Percentiles rank a stretch among this genome's conserved stretches.
These are phyloP conservation scores for Zoysia pacifica DNA, from an alignment of 176 grass and related monocot genomes.

Conservation along the genomic window DNA sequence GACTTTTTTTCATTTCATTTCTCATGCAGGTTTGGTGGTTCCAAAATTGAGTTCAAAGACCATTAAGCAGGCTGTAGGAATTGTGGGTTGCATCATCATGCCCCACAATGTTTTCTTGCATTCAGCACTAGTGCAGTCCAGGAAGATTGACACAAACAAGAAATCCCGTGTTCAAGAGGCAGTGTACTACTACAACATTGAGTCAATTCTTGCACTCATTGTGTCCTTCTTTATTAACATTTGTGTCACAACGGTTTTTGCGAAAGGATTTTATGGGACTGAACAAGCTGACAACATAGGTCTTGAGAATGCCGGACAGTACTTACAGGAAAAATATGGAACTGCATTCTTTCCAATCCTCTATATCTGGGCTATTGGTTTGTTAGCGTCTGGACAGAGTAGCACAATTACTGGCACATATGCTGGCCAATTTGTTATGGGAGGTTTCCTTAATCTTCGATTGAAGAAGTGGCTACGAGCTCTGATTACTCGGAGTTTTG, in stretches of 20 bases:
- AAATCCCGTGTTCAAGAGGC: conserved; percentile 82
- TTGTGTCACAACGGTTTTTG: conserved; percentile 84
- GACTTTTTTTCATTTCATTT: conserved; percentile 31
- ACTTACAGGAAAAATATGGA: conserved; percentile 91
- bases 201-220: conserved; percentile 73
- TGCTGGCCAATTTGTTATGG: conserved; percentile 92
- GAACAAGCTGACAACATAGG: conserved; percentile 66
- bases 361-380: conserved; percentile 90
- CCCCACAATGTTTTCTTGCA: conserved; percentile 93
- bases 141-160: conserved; percentile 76
- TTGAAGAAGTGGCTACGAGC: conserved; percentile 92
- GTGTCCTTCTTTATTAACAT: conserved; percentile 92
- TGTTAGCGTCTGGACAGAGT: conserved; percentile 92
- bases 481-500: conserved; percentile 82
- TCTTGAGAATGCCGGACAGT: conserved; percentile 91
- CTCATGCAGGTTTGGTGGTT: conserved; percentile 67
- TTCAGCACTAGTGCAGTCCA: conserved; percentile 87
- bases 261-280: conserved; percentile 88
- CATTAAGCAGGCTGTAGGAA: conserved; percentile 82
- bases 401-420: conserved; percentile 94
- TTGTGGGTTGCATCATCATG: conserved; percentile 95
- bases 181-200: conserved; percentile 87
- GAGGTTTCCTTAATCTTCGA: conserved; percentile 92
- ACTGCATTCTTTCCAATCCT: conserved; percentile 70
- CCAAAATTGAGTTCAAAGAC: conserved; percentile 79